phyloP scores from a whole-genome alignment of 345 rosid genomes.

The Laguncularia racemosa region DNA sequence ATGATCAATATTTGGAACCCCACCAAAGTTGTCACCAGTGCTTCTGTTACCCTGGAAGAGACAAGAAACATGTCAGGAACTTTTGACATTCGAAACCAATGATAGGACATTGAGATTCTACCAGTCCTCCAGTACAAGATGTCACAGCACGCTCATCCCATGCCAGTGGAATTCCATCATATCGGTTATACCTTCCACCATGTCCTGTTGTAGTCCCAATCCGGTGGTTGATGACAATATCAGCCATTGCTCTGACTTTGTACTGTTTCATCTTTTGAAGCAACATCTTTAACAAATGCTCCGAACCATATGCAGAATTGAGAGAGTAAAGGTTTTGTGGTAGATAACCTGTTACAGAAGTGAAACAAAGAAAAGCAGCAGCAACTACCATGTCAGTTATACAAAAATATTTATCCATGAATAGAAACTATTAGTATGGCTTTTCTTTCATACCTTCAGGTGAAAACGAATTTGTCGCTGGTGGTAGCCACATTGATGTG shows the following conservation, averaged over 20 bases:
- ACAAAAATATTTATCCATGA: too few species aligned
- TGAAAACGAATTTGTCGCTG: constrained; percentile 61
- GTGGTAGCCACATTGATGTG: constrained; percentile 87
- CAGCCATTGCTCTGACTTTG: constrained; percentile 91
- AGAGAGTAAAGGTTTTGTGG: constrained; percentile 81
- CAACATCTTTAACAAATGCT: constrained; percentile 50
- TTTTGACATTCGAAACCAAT: too few species aligned
- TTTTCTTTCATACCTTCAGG: constrained; percentile 57
- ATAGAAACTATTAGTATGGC: background rate
- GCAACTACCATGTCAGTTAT: background rate
- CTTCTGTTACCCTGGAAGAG: constrained; percentile 61
- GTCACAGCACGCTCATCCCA: constrained; percentile 92
- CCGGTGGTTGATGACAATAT: constrained; percentile 90
- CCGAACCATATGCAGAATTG: constrained; percentile 80
- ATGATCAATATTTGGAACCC: constrained; percentile 93
- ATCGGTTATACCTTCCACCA: constrained; percentile 80
- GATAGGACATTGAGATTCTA: constrained; percentile 12
- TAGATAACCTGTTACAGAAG: constrained; percentile 54
- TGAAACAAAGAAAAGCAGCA: background rate
- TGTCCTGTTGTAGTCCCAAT: constrained; percentile 77
- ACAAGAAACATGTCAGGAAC: background rate
- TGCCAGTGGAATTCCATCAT: constrained; percentile 71
- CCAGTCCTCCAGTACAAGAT: constrained; percentile 85
- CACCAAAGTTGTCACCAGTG: constrained; percentile 89
- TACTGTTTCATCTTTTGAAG: constrained; percentile 66